These are phyloP conservation scores for Trametes hirsuta DNA, from an alignment of 1,284 basidiomycete genomes.

Conservation along the genomic window DNA sequence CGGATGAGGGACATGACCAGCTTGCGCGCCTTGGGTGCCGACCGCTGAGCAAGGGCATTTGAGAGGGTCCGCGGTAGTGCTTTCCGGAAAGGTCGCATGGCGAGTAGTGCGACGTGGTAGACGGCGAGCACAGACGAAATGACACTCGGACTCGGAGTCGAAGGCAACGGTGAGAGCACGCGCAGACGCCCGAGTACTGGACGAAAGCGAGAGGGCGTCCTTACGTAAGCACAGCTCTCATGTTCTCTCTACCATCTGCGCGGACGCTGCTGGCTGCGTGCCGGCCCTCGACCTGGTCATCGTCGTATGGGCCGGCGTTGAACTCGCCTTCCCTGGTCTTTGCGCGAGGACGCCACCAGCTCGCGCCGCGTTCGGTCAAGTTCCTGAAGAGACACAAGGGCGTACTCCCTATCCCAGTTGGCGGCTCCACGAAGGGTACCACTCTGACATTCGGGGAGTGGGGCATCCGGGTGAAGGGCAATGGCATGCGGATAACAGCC, in stretches of 20 bases:
- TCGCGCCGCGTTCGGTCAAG: constrained; percentile 84
- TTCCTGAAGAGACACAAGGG: constrained; percentile 90
- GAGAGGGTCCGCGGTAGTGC: too few relatives aligned
- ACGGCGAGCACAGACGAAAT: neutral
- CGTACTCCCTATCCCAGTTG: constrained; percentile 78
- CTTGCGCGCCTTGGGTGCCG: constrained; percentile 18
- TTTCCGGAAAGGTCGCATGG: neutral
- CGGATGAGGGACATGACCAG: constrained; percentile 28
- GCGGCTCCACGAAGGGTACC: constrained; percentile 93
- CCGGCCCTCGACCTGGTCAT: constrained; percentile 27
- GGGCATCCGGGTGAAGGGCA: constrained; percentile 87
- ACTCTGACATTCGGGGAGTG: constrained; percentile 91
- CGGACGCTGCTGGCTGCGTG: constrained; percentile 36
- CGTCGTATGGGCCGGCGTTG: constrained; percentile 12
- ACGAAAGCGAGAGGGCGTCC: neutral
- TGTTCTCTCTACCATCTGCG: constrained; percentile 37
- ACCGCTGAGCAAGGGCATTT: neutral
- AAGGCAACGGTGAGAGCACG: neutral
- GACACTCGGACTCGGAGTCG: neutral
- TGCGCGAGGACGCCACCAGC: constrained; percentile 51
- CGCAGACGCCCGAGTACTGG: neutral
- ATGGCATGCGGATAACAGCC: constrained; percentile 84
- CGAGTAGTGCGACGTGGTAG: neutral
- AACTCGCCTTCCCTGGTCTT: constrained; percentile 22
- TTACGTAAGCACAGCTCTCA: constrained; percentile 22